Percentiles rank a stretch among this genome's conserved stretches.
phyloP scores from a whole-genome alignment of 2,329 filamentous ascomycete genomes.

The Trichophyton verrucosum region DNA sequence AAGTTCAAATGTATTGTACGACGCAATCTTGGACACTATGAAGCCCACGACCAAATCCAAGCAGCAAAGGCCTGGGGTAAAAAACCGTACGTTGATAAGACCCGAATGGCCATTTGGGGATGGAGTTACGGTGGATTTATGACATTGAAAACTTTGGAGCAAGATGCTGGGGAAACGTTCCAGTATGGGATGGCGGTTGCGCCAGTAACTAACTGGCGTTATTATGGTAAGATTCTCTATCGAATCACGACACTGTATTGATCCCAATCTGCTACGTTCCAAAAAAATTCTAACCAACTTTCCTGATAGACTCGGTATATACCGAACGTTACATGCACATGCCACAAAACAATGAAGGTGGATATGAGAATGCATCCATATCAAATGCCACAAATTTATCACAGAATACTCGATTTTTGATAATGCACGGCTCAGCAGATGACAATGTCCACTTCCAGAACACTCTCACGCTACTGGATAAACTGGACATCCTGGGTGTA shows the following conservation, averaged over 20 bases:
- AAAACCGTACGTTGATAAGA: slow-evolving; percentile 70
- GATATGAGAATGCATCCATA: slow-evolving; percentile 66
- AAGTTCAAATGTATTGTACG: slow-evolving; percentile 70
- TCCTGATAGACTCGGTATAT: slow-evolving; percentile 60
- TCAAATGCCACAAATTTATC: slow-evolving; percentile 60
- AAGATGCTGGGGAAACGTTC: slow-evolving; percentile 79
- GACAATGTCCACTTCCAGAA: slow-evolving; percentile 98
- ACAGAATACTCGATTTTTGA: slow-evolving; percentile 70
- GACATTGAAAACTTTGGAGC: slow-evolving; percentile 87
- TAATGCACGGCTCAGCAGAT: slow-evolving; percentile 95
- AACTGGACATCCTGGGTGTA: slow-evolving; percentile 64
- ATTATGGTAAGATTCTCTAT: slow-evolving; percentile 49
- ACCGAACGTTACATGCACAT: slow-evolving; percentile 97
- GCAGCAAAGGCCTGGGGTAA: slow-evolving; percentile 72
- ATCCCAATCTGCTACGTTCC: background rate
- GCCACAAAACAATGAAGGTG: slow-evolving; percentile 64
- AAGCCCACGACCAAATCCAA: slow-evolving; percentile 82
- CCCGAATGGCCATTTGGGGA: slow-evolving; percentile 86
- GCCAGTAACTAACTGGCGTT: slow-evolving; percentile 95
- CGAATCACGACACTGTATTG: slow-evolving; percentile 18
- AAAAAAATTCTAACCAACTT: slow-evolving; percentile 1
- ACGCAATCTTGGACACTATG: slow-evolving; percentile 70
- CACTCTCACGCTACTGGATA: slow-evolving; percentile 74
- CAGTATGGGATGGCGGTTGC: slow-evolving; percentile 96
- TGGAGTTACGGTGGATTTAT: slow-evolving; percentile 97